A percentile compares a stretch with the other conserved stretches of the same genome.
Evolutionary conservation across 1,139 yeast species (phyloP).

Genomic region (Meyerozyma sp.): DNA sequence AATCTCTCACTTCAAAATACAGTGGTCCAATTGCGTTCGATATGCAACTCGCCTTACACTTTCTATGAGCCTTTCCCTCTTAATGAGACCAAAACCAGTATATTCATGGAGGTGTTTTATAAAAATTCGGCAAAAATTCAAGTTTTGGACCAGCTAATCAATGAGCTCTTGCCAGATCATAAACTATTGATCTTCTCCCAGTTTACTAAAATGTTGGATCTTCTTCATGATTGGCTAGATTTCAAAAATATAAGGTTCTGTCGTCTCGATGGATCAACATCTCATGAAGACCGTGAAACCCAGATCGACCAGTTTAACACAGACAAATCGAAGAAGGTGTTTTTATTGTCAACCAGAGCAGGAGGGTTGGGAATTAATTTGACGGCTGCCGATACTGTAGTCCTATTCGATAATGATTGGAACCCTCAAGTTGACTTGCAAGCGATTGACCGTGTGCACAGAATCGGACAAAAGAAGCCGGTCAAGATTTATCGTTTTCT

Average conservation of each 20-base stretch:
- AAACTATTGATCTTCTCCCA: constrained; percentile 80
- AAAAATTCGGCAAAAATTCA: constrained; percentile 67
- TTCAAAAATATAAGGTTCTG: constrained; percentile 39
- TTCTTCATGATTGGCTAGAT: constrained; percentile 61
- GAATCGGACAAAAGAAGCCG: constrained; percentile 86
- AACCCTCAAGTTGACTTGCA: constrained; percentile 95
- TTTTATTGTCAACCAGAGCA: constrained; percentile 82
- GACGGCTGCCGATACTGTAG: constrained; percentile 83
- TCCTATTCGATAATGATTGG: constrained; percentile 92
- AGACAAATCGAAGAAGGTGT: constrained; percentile 36
- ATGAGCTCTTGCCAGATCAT: constrained; percentile 49
- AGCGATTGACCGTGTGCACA: constrained; percentile 92
- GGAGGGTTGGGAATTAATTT: constrained; percentile 93
- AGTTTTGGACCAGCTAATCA: constrained; percentile 58
- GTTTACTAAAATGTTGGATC: constrained; percentile 72
- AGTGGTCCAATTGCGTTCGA: constrained; percentile 77
- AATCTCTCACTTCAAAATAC: constrained; percentile 48
- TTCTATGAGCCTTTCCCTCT: constrained; percentile 73
- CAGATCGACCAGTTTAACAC: constrained; percentile 53
- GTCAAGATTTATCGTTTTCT: constrained; percentile 77
- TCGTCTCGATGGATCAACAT: constrained; percentile 73
- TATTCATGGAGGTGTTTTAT: constrained; percentile 29
- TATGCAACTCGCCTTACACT: constrained; percentile 80
- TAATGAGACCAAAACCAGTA: constrained; percentile 22
- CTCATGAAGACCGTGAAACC: constrained; percentile 59